Percentiles rank a stretch among this genome's conserved stretches.
Conservation (phyloP, 2,329 filamentous ascomycete genomes). For the Colletotrichum tabaci region DNA sequence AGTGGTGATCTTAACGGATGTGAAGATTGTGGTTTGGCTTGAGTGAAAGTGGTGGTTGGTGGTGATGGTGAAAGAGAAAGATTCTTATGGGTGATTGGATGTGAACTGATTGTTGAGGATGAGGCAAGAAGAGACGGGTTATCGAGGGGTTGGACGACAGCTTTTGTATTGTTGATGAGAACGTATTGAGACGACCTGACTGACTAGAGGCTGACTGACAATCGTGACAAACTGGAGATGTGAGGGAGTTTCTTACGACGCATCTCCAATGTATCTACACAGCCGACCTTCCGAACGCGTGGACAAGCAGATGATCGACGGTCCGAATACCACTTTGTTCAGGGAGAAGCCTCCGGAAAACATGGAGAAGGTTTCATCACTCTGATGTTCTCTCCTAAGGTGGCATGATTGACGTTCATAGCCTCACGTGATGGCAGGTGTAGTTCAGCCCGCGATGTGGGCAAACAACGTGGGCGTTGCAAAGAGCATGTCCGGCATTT, state of each 20-base stretch:
- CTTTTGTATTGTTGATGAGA: conserved; percentile 5
- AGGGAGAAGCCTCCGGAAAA: background rate
- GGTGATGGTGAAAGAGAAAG: conserved; percentile 8
- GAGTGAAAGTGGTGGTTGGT: conserved; percentile 2
- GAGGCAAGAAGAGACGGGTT: conserved; percentile 3
- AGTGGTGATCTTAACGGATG: background rate
- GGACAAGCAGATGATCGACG: conserved; percentile 14
- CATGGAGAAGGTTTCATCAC: background rate
- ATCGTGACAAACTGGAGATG: background rate
- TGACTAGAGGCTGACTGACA: background rate
- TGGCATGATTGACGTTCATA: conserved; percentile 2
- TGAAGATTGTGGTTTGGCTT: background rate
- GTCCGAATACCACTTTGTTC: conserved; percentile 1
- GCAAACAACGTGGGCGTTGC: conserved; percentile 12
- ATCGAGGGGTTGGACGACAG: background rate
- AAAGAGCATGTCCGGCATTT: conserved; percentile 15
- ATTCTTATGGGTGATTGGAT: conserved; percentile 20
- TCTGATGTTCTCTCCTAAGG: background rate
- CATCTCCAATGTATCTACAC: conserved; percentile 1
- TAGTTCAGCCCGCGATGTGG: conserved; percentile 22
- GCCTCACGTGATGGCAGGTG: background rate
- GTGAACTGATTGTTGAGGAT: background rate
- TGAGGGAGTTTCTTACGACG: conserved; percentile 11
- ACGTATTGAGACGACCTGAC: too few relatives aligned
- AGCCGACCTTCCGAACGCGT: background rate